Conservation (phyloP, 1,284 basidiomycete genomes). For the Ceratobasidium sp. region DNA sequence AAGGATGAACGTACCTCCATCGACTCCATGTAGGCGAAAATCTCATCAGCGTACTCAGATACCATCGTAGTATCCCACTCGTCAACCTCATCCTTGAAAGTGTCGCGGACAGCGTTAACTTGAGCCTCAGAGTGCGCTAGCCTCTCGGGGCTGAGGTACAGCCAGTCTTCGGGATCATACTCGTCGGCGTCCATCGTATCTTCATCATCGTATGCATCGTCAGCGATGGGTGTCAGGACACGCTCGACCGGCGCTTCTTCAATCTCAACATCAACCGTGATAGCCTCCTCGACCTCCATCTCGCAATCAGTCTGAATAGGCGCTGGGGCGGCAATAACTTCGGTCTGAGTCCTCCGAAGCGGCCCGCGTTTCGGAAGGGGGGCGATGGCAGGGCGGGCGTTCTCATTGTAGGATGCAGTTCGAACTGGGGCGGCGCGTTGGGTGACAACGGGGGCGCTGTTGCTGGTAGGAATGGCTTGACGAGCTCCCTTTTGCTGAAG, state of each 20-base stretch:
- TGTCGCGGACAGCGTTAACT: constrained; percentile 73
- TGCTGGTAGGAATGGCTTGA: background rate
- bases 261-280: constrained; percentile 29
- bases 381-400: constrained; percentile 32
- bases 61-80: constrained; percentile 96
- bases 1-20: constrained; percentile 74
- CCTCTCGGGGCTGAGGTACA: constrained; percentile 43
- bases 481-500: constrained; percentile 30
- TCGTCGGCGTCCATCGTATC: constrained; percentile 42
- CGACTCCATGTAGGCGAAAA: constrained; percentile 95
- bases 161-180: constrained; percentile 46
- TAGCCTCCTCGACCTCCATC: constrained; percentile 35
- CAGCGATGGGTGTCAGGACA: constrained; percentile 16
- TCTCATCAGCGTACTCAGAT: constrained; percentile 97
- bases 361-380: constrained; percentile 41
- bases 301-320: constrained; percentile 29
- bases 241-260: constrained; percentile 17
- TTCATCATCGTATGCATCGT: constrained; percentile 33
- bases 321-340: constrained; percentile 15
- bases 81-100: constrained; percentile 84
- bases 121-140: constrained; percentile 61
- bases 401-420: constrained; percentile 32
- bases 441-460: constrained; percentile 19
- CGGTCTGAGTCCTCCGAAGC: constrained; percentile 33
- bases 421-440: constrained; percentile 10